Evolutionary conservation across 108 stramenopile genomes (phyloP), one percentile per base, ranked within the genome.

Genomic region (Pelagomonas calceolata): DNA sequence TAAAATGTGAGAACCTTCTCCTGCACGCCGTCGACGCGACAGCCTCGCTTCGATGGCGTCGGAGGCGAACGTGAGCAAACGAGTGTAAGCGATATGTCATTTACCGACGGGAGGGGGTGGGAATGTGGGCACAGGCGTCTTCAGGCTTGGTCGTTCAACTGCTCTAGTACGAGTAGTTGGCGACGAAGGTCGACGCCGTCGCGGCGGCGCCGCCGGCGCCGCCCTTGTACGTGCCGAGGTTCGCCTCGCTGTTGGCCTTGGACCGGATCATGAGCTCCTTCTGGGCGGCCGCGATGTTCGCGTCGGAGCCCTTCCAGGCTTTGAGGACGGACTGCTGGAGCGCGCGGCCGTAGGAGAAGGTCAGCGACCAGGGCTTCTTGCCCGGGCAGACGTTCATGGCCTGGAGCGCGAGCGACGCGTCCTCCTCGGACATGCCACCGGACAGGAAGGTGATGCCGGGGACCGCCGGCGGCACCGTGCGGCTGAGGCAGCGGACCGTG

Each of bases 401-500:
- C 76, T 84, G 83, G 63, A 87, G 80, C 71, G 82, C 82, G 34
- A 86, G 21, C 36, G 85, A 82, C 69, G 86, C 86, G 72, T 86
- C 85, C 79, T 86, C 86, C 76, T 87, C 86, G 71, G 82, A 84
- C 85, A 87, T 87, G 44, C 86, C 86, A 33, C 86, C 86, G 44
- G 84, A 85, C 63, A 87, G 76, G 78, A 87, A 87, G 72, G 69
- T 83, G 34, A 87, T 63, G 63, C 86, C 86, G 30, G 86, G 86
- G 30, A 87, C 81, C 34, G 86, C 83, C 31, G 76, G 30, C 18
- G 86, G 86, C 64, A 87, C 79, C 63, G 80, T 69, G 77, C 78
- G 80, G 70, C 83, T 78, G 43, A 87, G 80, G 35, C 73, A 73
- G n/a, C 64, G 73, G 1, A 86, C 80, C 64, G 86, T 87, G 30